Base-by-base conservation (phyloP, 2,329 filamentous ascomycete species). In the Aspergillus pseudonomiae region DNA sequence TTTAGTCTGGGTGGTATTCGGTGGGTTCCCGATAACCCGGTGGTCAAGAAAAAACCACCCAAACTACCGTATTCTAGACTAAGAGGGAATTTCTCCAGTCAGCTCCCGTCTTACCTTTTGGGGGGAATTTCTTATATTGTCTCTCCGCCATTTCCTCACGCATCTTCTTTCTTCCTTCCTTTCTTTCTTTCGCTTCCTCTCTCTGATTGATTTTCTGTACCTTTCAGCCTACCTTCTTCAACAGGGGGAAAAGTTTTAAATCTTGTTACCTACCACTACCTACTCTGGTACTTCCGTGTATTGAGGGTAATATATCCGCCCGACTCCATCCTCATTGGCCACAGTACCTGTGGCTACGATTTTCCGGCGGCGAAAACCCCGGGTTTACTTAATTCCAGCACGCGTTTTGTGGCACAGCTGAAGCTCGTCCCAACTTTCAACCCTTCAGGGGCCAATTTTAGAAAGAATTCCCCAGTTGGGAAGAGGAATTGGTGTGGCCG, bases 121-220 rank as follows among this genome's bases (percentile, higher is more conserved):
- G 9, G n/a, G 52, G 6, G 24, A 41, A 41, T 41, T 41, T 19
- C 32, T 55, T 32, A n/a, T 55, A 26, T 24, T 24, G 6, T 19
- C 52, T 59, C 53, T 52, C 54, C 57, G 63, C 61, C 61, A 60
- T 61, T 67, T 68, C 55, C 61, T 57, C 61, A 53, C 30, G 39
- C 16, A n/a, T n/a, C 53, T 19, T 59, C 43, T 53, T 50, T 50
- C 56, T 62, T 60, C 60, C 52, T 55, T 50, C 56, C 32, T 39
- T 60, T 57, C 28, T 56, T 50, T 48, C 57, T 63, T 56, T 63
- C 32, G 24, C 50, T 24, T 21, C 57, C 46, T 57, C 50, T 50
- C 43, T 59, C 34, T 14, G 39, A 32, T 21, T 41, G 30, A 26
- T 32, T 52, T 16, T 46, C 14, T 14, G 19, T 36, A 36, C 14